phyloP scores from a whole-genome alignment of 768 basidiomycete genomes.

The Rhizopogon rudus region DNA sequence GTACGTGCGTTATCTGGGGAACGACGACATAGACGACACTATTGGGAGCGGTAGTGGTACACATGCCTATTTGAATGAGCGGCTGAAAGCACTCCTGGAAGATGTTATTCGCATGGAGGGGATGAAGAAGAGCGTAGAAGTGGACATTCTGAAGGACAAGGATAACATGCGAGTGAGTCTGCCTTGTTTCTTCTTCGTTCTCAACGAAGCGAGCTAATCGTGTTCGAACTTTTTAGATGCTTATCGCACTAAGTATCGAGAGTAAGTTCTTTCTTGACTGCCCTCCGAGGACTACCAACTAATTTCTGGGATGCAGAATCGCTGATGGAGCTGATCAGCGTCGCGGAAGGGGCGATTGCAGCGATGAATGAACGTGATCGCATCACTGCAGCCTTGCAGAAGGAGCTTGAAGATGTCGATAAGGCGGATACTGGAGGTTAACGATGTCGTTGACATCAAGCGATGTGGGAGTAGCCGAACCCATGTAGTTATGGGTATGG shows the following conservation, averaged over 20 bases:
- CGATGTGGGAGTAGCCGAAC: neutral
- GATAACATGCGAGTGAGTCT: slow-evolving; percentile 37
- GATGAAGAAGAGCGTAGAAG: slow-evolving; percentile 28
- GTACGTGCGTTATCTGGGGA: slow-evolving; percentile 32
- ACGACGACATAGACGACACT: neutral
- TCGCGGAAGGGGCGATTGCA: slow-evolving; percentile 29
- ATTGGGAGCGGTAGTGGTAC: slow-evolving; percentile 1
- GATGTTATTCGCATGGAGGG: slow-evolving; percentile 32
- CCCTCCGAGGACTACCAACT: neutral
- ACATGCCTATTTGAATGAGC: slow-evolving; percentile 8
- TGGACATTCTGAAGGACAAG: slow-evolving; percentile 38
- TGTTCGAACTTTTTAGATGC: slow-evolving; percentile 22
- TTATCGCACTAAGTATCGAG: slow-evolving; percentile 42
- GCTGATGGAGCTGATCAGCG: slow-evolving; percentile 24
- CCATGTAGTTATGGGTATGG: too few species aligned
- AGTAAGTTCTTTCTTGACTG: slow-evolving; percentile 25
- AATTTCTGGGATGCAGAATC: slow-evolving; percentile 19
- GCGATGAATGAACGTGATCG: slow-evolving; percentile 27
- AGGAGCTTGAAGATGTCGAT: slow-evolving; percentile 2
- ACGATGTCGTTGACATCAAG: too few species aligned
- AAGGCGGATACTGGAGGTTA: neutral
- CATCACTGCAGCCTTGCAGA: slow-evolving; percentile 7
- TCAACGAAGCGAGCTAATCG: neutral
- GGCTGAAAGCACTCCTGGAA: slow-evolving; percentile 33
- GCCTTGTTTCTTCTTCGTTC: neutral